These are phyloP conservation scores for Alternaria infectoria DNA, from an alignment of 2,329 filamentous ascomycete genomes.

Conservation along the genomic window DNA sequence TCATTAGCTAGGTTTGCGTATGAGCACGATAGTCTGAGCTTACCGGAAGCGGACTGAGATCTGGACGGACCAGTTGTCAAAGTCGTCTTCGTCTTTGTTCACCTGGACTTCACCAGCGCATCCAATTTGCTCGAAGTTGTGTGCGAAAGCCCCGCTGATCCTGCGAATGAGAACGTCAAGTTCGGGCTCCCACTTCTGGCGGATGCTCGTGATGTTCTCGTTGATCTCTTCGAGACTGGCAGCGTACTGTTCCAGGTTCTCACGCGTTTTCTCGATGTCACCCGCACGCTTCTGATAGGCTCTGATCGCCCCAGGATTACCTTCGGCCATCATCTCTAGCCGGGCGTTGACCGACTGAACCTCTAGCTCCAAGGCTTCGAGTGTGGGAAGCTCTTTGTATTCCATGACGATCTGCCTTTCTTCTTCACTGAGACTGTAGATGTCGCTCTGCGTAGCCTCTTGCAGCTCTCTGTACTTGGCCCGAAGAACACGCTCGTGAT, in stretches of 20 bases:
- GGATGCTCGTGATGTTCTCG: slow-evolving; percentile 68
- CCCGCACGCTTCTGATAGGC: slow-evolving; percentile 65
- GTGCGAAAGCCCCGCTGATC: slow-evolving; percentile 89
- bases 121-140: slow-evolving; percentile 92
- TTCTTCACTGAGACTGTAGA: slow-evolving; percentile 31
- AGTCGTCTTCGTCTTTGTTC: slow-evolving; percentile 86
- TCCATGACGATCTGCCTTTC: slow-evolving; percentile 29
- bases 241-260: slow-evolving; percentile 63
- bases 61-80: slow-evolving; percentile 91
- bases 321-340: slow-evolving; percentile 79
- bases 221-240: slow-evolving; percentile 62
- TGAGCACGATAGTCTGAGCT: slow-evolving; percentile 25
- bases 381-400: slow-evolving; percentile 22
- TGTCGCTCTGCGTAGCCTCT: slow-evolving; percentile 19
- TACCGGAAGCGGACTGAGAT: slow-evolving; percentile 95
- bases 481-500: slow-evolving; percentile 12
- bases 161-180: slow-evolving; percentile 77
- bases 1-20: slow-evolving; percentile 11
- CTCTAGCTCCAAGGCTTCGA: slow-evolving; percentile 72
- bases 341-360: slow-evolving; percentile 76
- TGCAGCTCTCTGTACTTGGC: slow-evolving; percentile 21
- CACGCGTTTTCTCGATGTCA: slow-evolving; percentile 71
- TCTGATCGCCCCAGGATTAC: slow-evolving; percentile 74
- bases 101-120: slow-evolving; percentile 91
- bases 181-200: slow-evolving; percentile 79